Evolutionary conservation across 306 rosid species (phyloP), one percentile per base, ranked within the genome.

Genomic region (Morella rubra): DNA sequence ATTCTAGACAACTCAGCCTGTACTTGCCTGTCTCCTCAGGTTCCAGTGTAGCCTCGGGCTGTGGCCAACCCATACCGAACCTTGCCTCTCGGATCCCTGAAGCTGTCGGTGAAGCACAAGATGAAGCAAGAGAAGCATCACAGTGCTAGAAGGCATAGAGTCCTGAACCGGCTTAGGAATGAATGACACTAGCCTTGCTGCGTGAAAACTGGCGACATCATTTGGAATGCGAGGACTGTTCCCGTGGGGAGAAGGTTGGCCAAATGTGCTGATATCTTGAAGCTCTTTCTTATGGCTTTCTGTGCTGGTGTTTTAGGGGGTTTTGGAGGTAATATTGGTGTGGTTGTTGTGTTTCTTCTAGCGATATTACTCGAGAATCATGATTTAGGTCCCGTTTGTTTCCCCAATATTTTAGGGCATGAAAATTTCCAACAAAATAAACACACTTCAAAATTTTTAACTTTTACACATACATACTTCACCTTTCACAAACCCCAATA

Each of bases 211-310:
- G 96, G 96, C 20, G 93, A 82, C 16, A 92, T 47, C 50, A 86
- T 75, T 66, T 92, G 93, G 74, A 89, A 90, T 44, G 82, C 67
- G 9, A 92, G 86, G 15, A 89, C 92, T 1, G 96, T 84, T 45
- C 97, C 97, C 1, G 93, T 92, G 24, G 97, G 93, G 5, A 90
- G 90, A 49, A 92, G 96, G 42, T 90, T 90, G 5, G 97, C 73
- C 75, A 92, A 75, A 70, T 90, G 86, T 6, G 93, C 82, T n/a
- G 96, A 84, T 11, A 89, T 87, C 80, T 92, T 92, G 84, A 92
- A 88, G 8, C 93, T 75, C 74, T 88, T 92, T 77, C 93, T 82
- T 7, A 88, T 75, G 44, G 89, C 89, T 52, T 82, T 90, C 11
- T 87, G 93, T 6, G 86, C 50, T 6, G 91, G 71, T n/a, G 89